Percentiles rank a stretch among this genome's conserved stretches.
Evolutionary conservation across 208 protist species (phyloP).

Genomic region (Crithidia sp.): DNA sequence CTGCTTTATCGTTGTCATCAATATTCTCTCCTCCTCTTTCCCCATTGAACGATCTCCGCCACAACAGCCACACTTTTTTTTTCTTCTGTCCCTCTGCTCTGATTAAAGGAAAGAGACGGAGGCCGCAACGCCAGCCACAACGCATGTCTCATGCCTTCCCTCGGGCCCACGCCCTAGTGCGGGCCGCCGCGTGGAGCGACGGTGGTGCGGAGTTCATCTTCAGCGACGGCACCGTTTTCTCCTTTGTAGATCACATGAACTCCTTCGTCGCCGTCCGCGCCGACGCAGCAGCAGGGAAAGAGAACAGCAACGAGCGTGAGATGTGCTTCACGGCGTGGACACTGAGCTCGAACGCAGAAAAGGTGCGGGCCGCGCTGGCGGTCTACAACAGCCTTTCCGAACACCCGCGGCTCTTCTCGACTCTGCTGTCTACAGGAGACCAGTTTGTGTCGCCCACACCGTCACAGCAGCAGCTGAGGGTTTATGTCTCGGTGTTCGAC

Average conservation of each 20-base stretch:
- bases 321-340: constrained; percentile 79
- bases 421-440: constrained; percentile 24
- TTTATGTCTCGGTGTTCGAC: neutral
- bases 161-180: constrained; percentile 39
- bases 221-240: constrained; percentile 81
- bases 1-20: no score
- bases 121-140: no score
- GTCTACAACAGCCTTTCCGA: constrained; percentile 78
- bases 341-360: constrained; percentile 58
- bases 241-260: constrained; percentile 84
- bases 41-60: no score
- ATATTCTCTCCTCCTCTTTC: no score
- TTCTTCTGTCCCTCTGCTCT: no score
- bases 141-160: neutral
- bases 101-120: no score
- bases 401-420: constrained; percentile 58
- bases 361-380: constrained; percentile 70
- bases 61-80: no score
- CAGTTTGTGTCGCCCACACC: neutral
- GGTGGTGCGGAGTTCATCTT: constrained; percentile 80
- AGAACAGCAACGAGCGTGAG: constrained; percentile 38
- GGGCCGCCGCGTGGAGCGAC: constrained; percentile 71
- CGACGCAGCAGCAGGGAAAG: constrained; percentile 1
- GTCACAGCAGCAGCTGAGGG: neutral
- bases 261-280: constrained; percentile 74